A percentile compares a stretch with the other conserved stretches of the same genome.
Evolutionary conservation across 352 stramenopile genomes (phyloP).

Genomic region (Globisporangium sylvaticum): DNA sequence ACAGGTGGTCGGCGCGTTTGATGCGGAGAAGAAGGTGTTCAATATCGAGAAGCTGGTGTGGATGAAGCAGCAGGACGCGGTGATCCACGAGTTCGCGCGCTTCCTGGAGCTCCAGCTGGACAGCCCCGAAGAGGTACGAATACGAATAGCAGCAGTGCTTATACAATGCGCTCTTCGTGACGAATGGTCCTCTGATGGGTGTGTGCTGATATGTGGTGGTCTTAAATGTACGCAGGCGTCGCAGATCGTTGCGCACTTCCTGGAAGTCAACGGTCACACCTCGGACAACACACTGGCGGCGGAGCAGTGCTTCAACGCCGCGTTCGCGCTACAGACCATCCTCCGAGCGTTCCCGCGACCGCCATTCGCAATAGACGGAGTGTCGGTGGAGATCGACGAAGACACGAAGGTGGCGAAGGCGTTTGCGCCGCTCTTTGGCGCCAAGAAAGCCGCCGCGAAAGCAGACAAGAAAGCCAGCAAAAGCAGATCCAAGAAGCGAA

Average conservation of each 20-base stretch:
- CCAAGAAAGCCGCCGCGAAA: conserved; percentile 21
- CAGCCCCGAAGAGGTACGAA: conserved; percentile 33
- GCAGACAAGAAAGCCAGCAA: conserved; percentile 17
- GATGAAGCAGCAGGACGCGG: conserved; percentile 53
- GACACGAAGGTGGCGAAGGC: conserved; percentile 33
- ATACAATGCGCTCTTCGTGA: neutral
- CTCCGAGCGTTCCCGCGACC: conserved; percentile 58
- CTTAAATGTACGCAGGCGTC: conserved; percentile 19
- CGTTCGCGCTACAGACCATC: conserved; percentile 75
- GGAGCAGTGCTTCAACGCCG: conserved; percentile 75
- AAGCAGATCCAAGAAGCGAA: conserved; percentile 36
- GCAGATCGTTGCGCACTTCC: conserved; percentile 48
- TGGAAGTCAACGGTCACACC: conserved; percentile 54
- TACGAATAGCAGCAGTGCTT: conserved; percentile 3
- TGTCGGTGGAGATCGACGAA: conserved; percentile 40
- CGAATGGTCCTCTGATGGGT: neutral
- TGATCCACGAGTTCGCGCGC: conserved; percentile 68
- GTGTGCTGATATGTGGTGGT: neutral
- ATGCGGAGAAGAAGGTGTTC: conserved; percentile 57
- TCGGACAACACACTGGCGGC: conserved; percentile 29
- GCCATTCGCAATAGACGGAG: conserved; percentile 43
- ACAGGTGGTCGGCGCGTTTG: conserved; percentile 55
- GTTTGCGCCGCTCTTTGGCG: conserved; percentile 47
- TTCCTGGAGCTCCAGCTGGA: conserved; percentile 75
- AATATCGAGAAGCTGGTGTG: conserved; percentile 58